Evolutionary conservation across 1,284 basidiomycete species (phyloP), one percentile per base, ranked within the genome.

Genomic region (Rhodotorula glutinis): DNA sequence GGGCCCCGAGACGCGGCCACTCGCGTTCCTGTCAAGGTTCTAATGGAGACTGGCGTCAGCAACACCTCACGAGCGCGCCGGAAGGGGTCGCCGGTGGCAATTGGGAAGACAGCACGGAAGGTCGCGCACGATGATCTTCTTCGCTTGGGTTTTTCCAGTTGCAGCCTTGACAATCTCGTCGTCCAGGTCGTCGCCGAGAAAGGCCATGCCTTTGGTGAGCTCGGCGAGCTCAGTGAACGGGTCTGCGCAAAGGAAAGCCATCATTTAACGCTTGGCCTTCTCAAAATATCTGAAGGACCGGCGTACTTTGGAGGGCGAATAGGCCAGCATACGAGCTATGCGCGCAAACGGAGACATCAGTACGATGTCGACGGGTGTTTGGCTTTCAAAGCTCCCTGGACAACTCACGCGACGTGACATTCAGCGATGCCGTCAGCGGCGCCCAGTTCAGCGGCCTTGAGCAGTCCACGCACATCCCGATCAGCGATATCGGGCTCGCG

Each of bases 141-240:
- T 59, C n/a, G 41, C 46, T 2, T 38, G 27, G 4, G 30, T 29
- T 38, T 69, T 65, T 21, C 63, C 66, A 3, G 63, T 66, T 11
- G 54, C 56, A 2, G 52, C 21, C 33, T 69, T 51, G 40, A 71
- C 62, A 13, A 71, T 63, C 25, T 71, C 70, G 38, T 47, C 47
- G 40, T 71, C 70, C n/a, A 69, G 60, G 43, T 53, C 57, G 54
- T 71, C 70, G 40, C 64, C 51, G 10, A 71, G 43, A 41, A 68
- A 64, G 25, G 51, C 30, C 66, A 68, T 71, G 46, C 64, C 66
- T 25, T 66, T 38, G n/a, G 70, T 68, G 51, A 71, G 64, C 49
- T 68, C 70, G 4, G 60, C 64, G 29, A 71, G 53, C 58, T 71
- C 70, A n/a, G 64, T 69, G 64, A 68, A 68, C 13, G 66, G 70